Evolutionary conservation across 331 rosid species (phyloP), one percentile per base, ranked within the genome.

Genomic region (Arachis monticola): DNA sequence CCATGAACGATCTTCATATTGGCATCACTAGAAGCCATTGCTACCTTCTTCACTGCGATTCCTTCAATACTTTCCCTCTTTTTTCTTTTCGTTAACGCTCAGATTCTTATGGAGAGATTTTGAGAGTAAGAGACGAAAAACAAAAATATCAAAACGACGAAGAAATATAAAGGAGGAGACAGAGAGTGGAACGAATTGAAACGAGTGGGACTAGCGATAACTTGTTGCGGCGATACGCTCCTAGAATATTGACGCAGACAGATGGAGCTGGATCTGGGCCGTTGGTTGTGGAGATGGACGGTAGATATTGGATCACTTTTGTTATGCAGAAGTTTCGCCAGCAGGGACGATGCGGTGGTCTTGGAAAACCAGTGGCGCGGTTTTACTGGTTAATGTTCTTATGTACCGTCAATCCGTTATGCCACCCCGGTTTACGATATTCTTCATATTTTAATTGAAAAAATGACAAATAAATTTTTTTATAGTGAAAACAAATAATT

Each of bases 1-100:
- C 96, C 96, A 10, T 60, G 76, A 17, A 83, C 84, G 77, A 83
- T 66, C 88, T 91, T 77, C 83, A 71, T 1, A 56, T 73, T 75
- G 6, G 32, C 50, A 48, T 70, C 83, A 60, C 6, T 75, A 9
- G 83, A 78, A 64, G 74, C 80, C 85, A 84, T 84, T 81, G 78
- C 55, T 67, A 0, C 45, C 30, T 27, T 27, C 30, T 27, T 27
- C 4, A 35, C 40, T 38, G 0, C 2, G 5, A 58, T 60, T 52
- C 55, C 75, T 79, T 73, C 31, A 35, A 5, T 3, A 11, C 32
- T 56, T 75, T 11, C 8, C 68, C 6, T 46, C 31, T 45, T 12
- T 0, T 17, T 44, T 0, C 35, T 9, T 61, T 67, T 47, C 6
- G 57, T 2, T 50, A 0, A 35, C 40, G 5, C 40, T 53, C 32